A percentile compares a stretch with the other conserved stretches of the same genome.
These are phyloP conservation scores for Capsicum pubescens DNA, from an alignment of 257 asterid genomes.

Conservation along the genomic window DNA sequence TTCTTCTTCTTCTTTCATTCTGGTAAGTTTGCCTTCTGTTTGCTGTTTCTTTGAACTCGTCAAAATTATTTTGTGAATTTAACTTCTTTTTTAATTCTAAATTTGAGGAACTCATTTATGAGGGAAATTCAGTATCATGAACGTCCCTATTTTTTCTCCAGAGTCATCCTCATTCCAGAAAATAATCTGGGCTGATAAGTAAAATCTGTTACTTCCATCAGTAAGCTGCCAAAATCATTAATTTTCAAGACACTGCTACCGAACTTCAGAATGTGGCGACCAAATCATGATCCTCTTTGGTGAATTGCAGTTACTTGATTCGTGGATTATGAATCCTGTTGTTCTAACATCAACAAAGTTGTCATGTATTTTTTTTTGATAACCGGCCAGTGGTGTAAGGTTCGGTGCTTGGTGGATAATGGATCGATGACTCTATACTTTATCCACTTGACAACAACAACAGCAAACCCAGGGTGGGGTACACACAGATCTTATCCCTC, in stretches of 20 bases:
- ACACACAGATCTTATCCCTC: neutral
- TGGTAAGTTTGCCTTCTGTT: slow-evolving; percentile 59
- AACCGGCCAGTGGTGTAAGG: neutral
- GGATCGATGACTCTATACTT: neutral
- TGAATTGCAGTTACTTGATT: slow-evolving; percentile 3
- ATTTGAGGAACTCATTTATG: neutral
- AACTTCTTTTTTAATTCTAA: neutral
- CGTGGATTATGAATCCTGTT: neutral
- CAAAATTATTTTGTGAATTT: neutral
- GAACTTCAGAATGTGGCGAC: slow-evolving; percentile 14
- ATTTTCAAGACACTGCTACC: neutral
- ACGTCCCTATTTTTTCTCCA: neutral
- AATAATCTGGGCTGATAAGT: neutral
- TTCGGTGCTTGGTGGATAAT: neutral
- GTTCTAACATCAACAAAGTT: neutral
- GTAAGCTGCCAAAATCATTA: slow-evolving; percentile 21
- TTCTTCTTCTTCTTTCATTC: slow-evolving; percentile 86
- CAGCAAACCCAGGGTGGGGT: neutral
- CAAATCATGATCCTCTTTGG: neutral
- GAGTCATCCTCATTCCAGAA: neutral
- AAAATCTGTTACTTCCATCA: neutral
- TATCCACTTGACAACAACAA: neutral
- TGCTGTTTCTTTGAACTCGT: neutral
- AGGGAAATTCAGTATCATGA: neutral
- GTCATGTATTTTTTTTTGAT: neutral